A percentile compares a stretch with the other conserved stretches of the same genome.
Conservation (phyloP, 768 basidiomycete species). For the Cystobasidium onofrii region DNA sequence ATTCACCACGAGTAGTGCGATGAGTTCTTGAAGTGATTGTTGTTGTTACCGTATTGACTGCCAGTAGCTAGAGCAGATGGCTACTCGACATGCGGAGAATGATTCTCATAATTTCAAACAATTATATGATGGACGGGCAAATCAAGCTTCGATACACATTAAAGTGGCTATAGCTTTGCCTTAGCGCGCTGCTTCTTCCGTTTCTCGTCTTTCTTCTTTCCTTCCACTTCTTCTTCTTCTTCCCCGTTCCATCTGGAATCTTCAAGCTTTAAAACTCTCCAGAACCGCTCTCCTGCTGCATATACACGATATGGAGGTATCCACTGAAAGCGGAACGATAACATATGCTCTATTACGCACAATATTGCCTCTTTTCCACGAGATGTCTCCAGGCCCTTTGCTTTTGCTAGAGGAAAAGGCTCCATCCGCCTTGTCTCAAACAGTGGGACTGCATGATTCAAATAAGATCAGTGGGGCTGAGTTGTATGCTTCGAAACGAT, state of each 20-base stretch:
- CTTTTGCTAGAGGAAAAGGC: not conserved
- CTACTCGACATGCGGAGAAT: not conserved
- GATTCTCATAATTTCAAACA: no score
- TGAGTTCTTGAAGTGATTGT: not conserved
- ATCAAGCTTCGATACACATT: no score
- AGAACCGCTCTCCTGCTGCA: constrained; percentile 13
- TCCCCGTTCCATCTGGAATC: not conserved
- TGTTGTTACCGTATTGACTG: no score
- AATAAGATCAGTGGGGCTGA: not conserved
- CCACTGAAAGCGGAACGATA: constrained; percentile 1
- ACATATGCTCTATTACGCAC: not conserved
- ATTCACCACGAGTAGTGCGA: no score
- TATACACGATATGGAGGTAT: constrained; percentile 2
- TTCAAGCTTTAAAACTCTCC: not conserved
- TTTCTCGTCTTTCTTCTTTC: not conserved
- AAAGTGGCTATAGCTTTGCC: not conserved
- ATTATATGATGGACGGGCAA: no score
- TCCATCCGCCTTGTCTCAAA: not conserved
- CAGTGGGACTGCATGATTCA: not conserved
- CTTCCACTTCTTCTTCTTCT: not conserved
- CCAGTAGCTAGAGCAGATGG: not conserved
- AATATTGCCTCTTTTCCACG: not conserved
- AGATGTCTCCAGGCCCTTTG: not conserved
- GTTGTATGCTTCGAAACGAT: not conserved
- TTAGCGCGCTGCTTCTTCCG: no score